Percentiles rank a stretch among this genome's conserved stretches.
These are phyloP conservation scores for Pseudogymnoascus verrucosus DNA, from an alignment of 2,329 filamentous ascomycete genomes.

Conservation along the genomic window DNA sequence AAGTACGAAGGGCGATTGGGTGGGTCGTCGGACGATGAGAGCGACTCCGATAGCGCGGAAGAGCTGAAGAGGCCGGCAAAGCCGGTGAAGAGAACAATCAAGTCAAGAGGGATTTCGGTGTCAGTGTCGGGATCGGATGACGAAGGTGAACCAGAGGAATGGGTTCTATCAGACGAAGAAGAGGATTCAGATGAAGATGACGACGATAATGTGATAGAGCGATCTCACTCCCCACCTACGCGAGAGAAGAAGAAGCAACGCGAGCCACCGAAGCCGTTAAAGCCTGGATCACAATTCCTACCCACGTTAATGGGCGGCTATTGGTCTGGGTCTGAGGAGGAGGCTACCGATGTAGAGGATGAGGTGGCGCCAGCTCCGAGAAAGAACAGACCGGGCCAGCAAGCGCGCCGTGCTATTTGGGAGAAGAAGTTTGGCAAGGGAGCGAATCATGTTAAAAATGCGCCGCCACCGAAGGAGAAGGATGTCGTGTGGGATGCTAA, in stretches of 20 bases:
- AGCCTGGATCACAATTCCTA: constrained; percentile 50
- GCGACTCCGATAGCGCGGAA: constrained; percentile 19
- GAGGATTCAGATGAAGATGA: constrained; percentile 15
- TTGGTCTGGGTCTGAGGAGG: constrained; percentile 64
- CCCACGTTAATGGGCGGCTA: constrained; percentile 74
- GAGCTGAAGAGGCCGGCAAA: constrained; percentile 14
- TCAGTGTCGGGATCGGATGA: constrained; percentile 9
- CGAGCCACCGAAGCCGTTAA: constrained; percentile 12
- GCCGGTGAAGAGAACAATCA: constrained; percentile 9
- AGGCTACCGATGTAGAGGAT: constrained; percentile 57
- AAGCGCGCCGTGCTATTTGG: constrained; percentile 68
- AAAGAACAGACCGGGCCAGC: constrained; percentile 71
- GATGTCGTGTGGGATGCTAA: constrained; percentile 52
- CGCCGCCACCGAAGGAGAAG: constrained; percentile 22
- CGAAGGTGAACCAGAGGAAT: constrained; percentile 11
- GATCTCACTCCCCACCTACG: constrained; percentile 11
- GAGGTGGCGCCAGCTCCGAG: constrained; percentile 44
- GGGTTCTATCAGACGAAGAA: neutral
- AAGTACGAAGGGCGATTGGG: constrained; percentile 24
- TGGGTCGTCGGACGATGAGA: constrained; percentile 27
- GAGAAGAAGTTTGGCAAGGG: constrained; percentile 70
- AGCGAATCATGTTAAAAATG: constrained; percentile 38
- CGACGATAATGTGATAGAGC: constrained; percentile 8
- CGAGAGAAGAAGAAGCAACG: constrained; percentile 18
- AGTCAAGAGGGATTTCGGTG: constrained; percentile 8